A percentile compares a stretch with the other conserved stretches of the same genome.
Evolutionary conservation across 306 rosid species (phyloP).

Genomic region (Citrullus colocynthis): DNA sequence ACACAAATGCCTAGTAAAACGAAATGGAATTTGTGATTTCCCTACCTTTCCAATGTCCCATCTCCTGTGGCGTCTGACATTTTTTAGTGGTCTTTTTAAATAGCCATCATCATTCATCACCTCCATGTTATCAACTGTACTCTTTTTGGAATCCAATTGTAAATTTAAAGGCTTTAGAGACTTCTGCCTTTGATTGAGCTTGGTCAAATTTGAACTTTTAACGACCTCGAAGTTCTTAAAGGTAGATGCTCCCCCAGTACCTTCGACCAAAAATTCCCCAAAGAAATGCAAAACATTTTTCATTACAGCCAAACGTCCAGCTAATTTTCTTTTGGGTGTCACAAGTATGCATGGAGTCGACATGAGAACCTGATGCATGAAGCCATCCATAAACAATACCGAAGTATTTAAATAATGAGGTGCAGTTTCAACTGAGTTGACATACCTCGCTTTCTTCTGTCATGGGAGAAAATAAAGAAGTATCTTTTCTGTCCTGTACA

Average conservation of each 20-base stretch:
- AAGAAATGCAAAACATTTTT: conserved; percentile 83
- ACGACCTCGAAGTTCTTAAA: conserved; percentile 59
- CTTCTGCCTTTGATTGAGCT: conserved; percentile 54
- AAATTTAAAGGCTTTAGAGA: conserved; percentile 35
- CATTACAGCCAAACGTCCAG: conserved; percentile 86
- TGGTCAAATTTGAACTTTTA: conserved; percentile 45
- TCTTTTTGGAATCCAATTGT: conserved; percentile 53
- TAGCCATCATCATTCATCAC: conserved; percentile 40
- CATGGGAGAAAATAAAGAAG: conserved; percentile 40
- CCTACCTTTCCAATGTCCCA: conserved; percentile 87
- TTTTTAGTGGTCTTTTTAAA: conserved; percentile 39
- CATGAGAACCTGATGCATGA: conserved; percentile 63
- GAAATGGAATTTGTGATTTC: conserved; percentile 5
- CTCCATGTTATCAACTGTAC: conserved; percentile 28
- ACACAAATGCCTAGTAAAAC: neutral
- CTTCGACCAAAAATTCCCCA: conserved; percentile 83
- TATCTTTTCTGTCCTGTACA: conserved; percentile 51
- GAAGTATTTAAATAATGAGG: conserved; percentile 3
- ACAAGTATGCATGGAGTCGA: conserved; percentile 81
- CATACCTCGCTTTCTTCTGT: conserved; percentile 78
- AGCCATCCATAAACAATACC: conserved; percentile 12
- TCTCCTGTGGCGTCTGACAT: conserved; percentile 82
- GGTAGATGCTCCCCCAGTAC: conserved; percentile 86
- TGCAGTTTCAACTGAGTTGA: conserved; percentile 13
- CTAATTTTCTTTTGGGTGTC: conserved; percentile 79